phyloP scores from a whole-genome alignment of 139 green algal genomes.

The Chlamydomonas sphaeroides region DNA sequence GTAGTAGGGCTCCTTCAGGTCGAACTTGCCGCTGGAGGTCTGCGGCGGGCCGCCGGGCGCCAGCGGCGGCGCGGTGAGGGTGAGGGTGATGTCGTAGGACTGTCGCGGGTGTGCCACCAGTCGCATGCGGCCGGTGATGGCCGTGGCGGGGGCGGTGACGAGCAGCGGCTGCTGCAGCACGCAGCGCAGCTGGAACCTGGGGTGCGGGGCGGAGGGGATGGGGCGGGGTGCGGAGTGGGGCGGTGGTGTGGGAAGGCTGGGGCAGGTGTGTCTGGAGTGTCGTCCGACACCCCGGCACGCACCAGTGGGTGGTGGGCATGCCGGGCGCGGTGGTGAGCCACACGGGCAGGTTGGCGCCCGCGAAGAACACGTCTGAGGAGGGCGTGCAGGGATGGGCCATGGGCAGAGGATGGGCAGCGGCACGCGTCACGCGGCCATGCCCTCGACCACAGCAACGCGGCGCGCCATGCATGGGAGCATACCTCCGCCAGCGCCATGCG shows the following conservation, averaged over 20 bases:
- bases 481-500: too few relatives aligned
- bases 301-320: constrained; percentile 94
- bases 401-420: too few relatives aligned
- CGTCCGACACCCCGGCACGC: too few relatives aligned
- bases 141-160: constrained; percentile 45
- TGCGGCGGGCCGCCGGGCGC: constrained; percentile 39
- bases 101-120: constrained; percentile 81
- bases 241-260: background rate
- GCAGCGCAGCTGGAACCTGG: constrained; percentile 89
- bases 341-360: constrained; percentile 65
- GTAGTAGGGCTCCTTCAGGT: constrained; percentile 96
- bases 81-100: constrained; percentile 83
- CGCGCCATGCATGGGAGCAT: too few relatives aligned
- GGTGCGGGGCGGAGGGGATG: background rate
- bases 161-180: constrained; percentile 75
- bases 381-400: too few relatives aligned
- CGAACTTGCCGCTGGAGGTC: constrained; percentile 70
- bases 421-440: too few relatives aligned
- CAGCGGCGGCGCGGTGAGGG: constrained; percentile 66
- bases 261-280: background rate
- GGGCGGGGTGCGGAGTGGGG: background rate
- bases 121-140: constrained; percentile 66
- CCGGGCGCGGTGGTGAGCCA: constrained; percentile 94
- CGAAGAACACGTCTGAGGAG: constrained; percentile 90
- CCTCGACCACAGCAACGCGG: too few relatives aligned